Percentiles rank a stretch among this genome's conserved stretches.
These are phyloP conservation scores for Trichoderma koningiopsis DNA, from an alignment of 2,329 filamentous ascomycete genomes.

Conservation along the genomic window DNA sequence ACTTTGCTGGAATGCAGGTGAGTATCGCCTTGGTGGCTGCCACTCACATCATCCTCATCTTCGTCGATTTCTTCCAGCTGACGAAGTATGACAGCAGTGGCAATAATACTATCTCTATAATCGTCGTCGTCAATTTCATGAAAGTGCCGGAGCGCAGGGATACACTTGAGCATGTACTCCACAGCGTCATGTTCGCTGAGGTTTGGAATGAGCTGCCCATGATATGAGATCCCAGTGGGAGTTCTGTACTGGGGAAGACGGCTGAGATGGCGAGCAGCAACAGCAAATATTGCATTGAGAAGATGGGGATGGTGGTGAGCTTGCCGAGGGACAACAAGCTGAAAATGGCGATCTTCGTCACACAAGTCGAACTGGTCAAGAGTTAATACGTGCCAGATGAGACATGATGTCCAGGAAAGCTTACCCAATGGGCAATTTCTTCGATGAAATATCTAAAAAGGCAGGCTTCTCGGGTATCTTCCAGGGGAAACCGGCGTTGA, in stretches of 20 bases:
- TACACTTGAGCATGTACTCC: constrained; percentile 45
- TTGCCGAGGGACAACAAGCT: constrained; percentile 41
- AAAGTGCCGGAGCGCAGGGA: constrained; percentile 43
- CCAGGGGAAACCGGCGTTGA: constrained; percentile 36
- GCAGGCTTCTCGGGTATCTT: constrained; percentile 43
- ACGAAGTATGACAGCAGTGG: constrained; percentile 45
- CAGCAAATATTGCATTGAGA: constrained; percentile 45
- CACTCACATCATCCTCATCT: constrained; percentile 35
- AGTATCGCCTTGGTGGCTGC: background rate
- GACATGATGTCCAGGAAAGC: background rate
- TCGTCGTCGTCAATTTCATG: constrained; percentile 43
- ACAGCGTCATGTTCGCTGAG: constrained; percentile 44
- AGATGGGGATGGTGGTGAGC: constrained; percentile 42
- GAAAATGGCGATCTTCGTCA: constrained; percentile 45
- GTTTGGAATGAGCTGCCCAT: constrained; percentile 41
- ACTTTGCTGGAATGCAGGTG: constrained; percentile 27
- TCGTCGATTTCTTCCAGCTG: constrained; percentile 47
- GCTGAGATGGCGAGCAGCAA: constrained; percentile 44
- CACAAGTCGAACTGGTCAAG: constrained; percentile 43
- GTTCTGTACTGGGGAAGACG: constrained; percentile 44
- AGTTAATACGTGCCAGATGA: background rate
- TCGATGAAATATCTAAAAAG: constrained; percentile 45
- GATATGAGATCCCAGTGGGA: constrained; percentile 40
- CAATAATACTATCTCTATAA: constrained; percentile 44
- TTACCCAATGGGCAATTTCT: constrained; percentile 45